Evolutionary conservation across 441 rosid species (phyloP).

Genomic region (Capsella rubella): DNA sequence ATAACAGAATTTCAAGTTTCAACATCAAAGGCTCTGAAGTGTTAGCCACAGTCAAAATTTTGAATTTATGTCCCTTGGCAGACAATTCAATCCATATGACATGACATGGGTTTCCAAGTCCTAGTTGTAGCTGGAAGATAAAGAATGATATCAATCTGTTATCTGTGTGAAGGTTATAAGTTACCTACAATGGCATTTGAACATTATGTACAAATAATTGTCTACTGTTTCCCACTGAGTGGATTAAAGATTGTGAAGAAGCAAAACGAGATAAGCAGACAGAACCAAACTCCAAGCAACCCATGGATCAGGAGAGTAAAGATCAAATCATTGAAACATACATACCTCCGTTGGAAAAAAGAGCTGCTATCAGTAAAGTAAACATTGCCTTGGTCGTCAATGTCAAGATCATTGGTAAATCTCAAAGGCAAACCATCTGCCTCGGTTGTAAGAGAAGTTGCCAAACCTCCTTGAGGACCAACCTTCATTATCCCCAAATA

Average conservation of each 20-base stretch:
- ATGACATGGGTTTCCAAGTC: not conserved
- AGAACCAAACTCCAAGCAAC: slow-evolving; percentile 9
- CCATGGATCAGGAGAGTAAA: not conserved
- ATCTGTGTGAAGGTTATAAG: too few relatives aligned
- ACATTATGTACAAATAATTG: not conserved
- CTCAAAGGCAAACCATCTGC: slow-evolving; percentile 81
- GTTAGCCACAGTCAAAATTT: not conserved
- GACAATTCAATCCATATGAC: not conserved
- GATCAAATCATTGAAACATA: slow-evolving; percentile 5
- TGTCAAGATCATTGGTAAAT: slow-evolving; percentile 90
- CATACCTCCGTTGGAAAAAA: slow-evolving; percentile 76
- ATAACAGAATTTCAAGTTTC: not conserved
- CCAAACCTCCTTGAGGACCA: slow-evolving; percentile 89
- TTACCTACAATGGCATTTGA: too few relatives aligned
- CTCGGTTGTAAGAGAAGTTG: slow-evolving; percentile 70
- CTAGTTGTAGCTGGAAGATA: too few relatives aligned
- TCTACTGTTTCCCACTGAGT: not conserved
- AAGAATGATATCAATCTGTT: too few relatives aligned
- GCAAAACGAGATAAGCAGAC: not conserved
- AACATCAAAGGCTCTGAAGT: slow-evolving; percentile 10
- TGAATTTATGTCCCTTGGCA: not conserved
- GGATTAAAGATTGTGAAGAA: not conserved
- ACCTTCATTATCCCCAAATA: slow-evolving; percentile 90
- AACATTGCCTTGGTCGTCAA: slow-evolving; percentile 83
- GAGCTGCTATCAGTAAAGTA: slow-evolving; percentile 95